A percentile compares a stretch with the other conserved stretches of the same genome.
Conservation (phyloP, 2,329 filamentous ascomycete genomes). For the Juglanconis sp. region DNA sequence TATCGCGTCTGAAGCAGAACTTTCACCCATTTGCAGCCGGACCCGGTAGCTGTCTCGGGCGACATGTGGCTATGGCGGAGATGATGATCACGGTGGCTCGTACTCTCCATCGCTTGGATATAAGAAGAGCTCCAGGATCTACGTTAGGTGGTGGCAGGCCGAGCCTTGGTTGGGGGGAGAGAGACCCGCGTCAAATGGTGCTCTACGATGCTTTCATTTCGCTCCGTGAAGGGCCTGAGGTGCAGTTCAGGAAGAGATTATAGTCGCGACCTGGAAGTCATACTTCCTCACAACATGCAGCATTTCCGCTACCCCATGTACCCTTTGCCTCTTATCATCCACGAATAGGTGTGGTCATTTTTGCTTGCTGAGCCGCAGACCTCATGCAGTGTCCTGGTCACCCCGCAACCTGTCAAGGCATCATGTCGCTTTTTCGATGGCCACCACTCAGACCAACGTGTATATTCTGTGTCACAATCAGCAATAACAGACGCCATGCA, state of each 20-base stretch:
- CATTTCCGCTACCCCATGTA: too few species aligned
- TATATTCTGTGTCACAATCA: too few species aligned
- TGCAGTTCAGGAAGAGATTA: conserved; percentile 24
- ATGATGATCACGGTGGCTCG: conserved; percentile 23
- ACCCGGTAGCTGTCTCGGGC: conserved; percentile 11
- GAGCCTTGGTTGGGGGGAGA: conserved; percentile 18
- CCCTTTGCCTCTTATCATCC: too few species aligned
- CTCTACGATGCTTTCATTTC: conserved; percentile 25
- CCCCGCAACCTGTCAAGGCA: too few species aligned
- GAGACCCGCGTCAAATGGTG: conserved; percentile 20
- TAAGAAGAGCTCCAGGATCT: conserved; percentile 22
- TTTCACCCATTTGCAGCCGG: conserved; percentile 24
- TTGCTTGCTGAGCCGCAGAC: too few species aligned
- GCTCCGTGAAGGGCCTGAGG: conserved; percentile 21
- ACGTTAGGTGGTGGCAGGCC: conserved; percentile 20
- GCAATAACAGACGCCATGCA: too few species aligned
- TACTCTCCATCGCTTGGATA: conserved; percentile 22
- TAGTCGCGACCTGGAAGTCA: not conserved
- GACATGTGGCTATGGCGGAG: conserved; percentile 24
- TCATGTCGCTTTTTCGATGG: too few species aligned
- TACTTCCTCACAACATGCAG: not conserved
- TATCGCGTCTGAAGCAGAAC: conserved; percentile 1
- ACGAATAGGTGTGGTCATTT: too few species aligned
- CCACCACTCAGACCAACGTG: too few species aligned
- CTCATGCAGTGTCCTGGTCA: too few species aligned